A percentile compares a stretch with the other conserved stretches of the same genome.
Evolutionary conservation across 345 rosid species (phyloP).

Genomic region (Pelargonium nanum): DNA sequence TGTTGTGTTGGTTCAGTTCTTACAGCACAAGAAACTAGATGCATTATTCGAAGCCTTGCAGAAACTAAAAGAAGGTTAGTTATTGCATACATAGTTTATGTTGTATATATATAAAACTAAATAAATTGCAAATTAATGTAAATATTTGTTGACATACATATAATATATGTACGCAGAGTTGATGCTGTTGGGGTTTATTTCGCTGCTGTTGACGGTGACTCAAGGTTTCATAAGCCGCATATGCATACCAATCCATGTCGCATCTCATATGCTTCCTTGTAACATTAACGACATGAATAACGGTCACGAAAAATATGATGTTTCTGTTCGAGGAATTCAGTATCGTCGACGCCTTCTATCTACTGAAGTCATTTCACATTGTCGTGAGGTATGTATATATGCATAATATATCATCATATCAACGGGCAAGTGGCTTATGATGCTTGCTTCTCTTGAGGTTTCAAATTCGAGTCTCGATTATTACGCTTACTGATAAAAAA

Average conservation of each 20-base stretch:
- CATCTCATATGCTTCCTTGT: conserved; percentile 66
- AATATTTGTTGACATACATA: background rate
- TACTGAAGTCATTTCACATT: background rate
- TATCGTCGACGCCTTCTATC: conserved; percentile 34
- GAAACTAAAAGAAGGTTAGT: conserved; percentile 74
- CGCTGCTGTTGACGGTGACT: conserved; percentile 59
- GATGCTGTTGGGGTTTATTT: conserved; percentile 92
- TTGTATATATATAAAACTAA: background rate
- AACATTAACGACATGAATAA: background rate
- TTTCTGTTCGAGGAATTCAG: conserved; percentile 15
- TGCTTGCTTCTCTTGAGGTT: no score
- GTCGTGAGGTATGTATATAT: no score
- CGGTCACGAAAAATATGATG: no score
- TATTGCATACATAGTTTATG: background rate
- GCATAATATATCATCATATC: no score
- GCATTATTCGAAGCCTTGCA: conserved; percentile 62
- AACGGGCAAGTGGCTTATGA: no score
- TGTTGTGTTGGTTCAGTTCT: conserved; percentile 31
- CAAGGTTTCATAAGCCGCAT: conserved; percentile 42
- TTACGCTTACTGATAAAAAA: no score
- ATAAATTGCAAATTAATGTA: background rate
- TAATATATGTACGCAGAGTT: conserved; percentile 38
- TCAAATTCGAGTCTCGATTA: no score
- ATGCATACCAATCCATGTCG: conserved; percentile 49
- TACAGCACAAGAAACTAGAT: conserved; percentile 38